Base-by-base conservation (phyloP, 441 rosid species). In the Populus hybrid region DNA sequence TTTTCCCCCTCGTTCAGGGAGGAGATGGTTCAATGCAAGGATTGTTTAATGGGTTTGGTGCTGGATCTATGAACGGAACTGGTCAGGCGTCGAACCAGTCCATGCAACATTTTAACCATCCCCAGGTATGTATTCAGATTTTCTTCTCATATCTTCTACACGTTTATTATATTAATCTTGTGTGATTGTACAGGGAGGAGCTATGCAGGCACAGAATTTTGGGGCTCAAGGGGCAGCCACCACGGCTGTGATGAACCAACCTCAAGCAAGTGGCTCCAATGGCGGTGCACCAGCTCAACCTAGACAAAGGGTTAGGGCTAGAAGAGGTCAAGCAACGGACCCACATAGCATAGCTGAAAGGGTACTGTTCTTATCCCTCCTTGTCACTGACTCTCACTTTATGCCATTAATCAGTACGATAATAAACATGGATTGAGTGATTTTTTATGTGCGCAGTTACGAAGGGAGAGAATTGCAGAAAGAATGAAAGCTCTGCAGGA, bases 241-340 rank as follows among this genome's bases (percentile, higher is more conserved):
- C 20, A 65, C 75, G 10, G 81, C 82, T 0, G 69, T 71, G 26
- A 74, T 76, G 83, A 86, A 75, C 82, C 92, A 87, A 78, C 74
- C 83, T 30, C 93, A 87, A 67, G 84, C 74, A 9, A 85, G 91
- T 35, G 98, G 90, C 5, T 83, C 92, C 16, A 81, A 81, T 46
- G 87, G 83, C 10, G 87, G 82, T 20, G 76, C 83, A 24, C 86
- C 88, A 2, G 85, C 85, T 12, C 96, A 91, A 84, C 92, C 88
- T 1, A 91, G 82, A 85, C 97, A 89, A 72, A 89, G 92, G 81
- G 91, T 93, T 66, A 85, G 98, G 84, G 98, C 98, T 74, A 81
- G 98, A 74, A 89, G 98, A 83, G 98, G 97, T 75, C 98, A 94
- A 86, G 98, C 98, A 36, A 94, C 98, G 69, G 98, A 92, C 80